phyloP scores from a whole-genome alignment of 2,329 filamentous ascomycete genomes.

The Alternaria metachromatica region DNA sequence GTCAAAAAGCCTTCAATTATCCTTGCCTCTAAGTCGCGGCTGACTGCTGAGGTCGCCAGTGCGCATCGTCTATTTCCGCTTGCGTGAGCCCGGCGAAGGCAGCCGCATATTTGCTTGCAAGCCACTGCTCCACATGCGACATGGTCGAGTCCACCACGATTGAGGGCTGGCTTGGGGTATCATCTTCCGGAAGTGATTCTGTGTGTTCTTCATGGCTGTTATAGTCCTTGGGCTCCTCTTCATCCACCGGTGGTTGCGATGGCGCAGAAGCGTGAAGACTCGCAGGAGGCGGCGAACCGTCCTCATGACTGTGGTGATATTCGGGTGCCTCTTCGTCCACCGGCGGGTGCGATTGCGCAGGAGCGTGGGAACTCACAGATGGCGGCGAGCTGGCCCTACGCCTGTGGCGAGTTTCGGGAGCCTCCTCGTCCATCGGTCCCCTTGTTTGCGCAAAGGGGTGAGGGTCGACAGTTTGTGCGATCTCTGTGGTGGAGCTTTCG shows the following conservation, averaged over 20 bases:
- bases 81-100: background rate
- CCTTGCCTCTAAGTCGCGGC: background rate
- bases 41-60: background rate
- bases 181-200: background rate
- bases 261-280: background rate
- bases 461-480: background rate
- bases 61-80: background rate
- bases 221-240: background rate
- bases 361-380: background rate
- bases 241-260: background rate
- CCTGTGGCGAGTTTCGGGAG: background rate
- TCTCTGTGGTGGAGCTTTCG: background rate
- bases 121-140: background rate
- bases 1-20: background rate
- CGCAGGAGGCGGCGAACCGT: background rate
- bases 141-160: background rate
- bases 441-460: background rate
- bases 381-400: background rate
- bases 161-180: background rate
- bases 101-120: background rate
- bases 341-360: background rate
- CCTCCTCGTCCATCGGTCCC: background rate
- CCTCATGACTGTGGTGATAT: background rate
- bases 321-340: background rate
- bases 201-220: background rate